Percentiles rank a stretch among this genome's conserved stretches.
Evolutionary conservation across 768 basidiomycete species (phyloP).

Genomic region (Astraeus odoratus): DNA sequence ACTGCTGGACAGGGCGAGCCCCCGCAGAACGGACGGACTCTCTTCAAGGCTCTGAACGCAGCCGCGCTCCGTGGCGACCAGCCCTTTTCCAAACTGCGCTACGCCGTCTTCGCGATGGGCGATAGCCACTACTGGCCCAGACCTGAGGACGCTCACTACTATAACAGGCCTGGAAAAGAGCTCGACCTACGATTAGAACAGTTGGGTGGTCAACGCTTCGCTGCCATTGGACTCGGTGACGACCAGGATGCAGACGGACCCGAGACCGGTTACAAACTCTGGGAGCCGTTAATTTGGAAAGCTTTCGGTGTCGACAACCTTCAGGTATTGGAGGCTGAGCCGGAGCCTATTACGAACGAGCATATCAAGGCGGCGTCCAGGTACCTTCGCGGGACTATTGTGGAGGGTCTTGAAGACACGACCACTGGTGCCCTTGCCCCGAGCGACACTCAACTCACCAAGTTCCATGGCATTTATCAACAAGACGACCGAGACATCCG

Average conservation of each 20-base stretch:
- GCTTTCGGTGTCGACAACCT: constrained; percentile 85
- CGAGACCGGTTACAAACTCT: constrained; percentile 93
- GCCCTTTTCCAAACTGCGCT: constrained; percentile 59
- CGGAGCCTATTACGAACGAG: constrained; percentile 97
- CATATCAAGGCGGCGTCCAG: constrained; percentile 97
- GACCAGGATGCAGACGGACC: constrained; percentile 97
- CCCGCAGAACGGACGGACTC: constrained; percentile 89
- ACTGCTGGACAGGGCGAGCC: constrained; percentile 97
- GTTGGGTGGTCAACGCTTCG: constrained; percentile 74
- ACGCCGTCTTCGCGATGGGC: constrained; percentile 89
- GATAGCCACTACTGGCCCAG: constrained; percentile 99
- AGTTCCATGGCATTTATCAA: constrained; percentile 96
- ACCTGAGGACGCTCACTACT: constrained; percentile 93
- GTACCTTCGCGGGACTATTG: constrained; percentile 92
- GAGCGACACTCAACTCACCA: constrained; percentile 90
- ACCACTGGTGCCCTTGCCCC: constrained; percentile 88
- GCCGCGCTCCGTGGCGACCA: constrained; percentile 43
- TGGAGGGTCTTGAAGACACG: constrained; percentile 80
- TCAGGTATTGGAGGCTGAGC: constrained; percentile 87
- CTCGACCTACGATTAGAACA: constrained; percentile 72
- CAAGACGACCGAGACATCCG: constrained; percentile 99
- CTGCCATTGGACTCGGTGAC: constrained; percentile 78
- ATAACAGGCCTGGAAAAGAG: constrained; percentile 94
- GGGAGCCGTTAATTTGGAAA: constrained; percentile 94
- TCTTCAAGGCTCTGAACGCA: constrained; percentile 81